Conservation (phyloP, 352 stramenopile genomes). For the Globisporangium abappressorium region DNA sequence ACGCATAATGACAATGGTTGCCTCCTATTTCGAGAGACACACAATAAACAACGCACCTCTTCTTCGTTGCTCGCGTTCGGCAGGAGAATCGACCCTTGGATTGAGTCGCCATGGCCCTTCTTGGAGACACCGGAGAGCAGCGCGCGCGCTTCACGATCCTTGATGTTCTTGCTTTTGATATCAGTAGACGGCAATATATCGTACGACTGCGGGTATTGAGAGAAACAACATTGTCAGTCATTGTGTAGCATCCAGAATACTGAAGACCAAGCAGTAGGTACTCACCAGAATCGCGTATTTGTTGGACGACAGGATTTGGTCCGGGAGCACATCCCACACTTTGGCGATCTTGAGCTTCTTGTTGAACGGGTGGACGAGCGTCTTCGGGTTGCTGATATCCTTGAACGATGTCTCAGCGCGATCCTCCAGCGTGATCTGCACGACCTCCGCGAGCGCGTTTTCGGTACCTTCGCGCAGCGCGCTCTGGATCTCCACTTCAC, state of each 20-base stretch:
- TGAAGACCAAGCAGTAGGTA: not conserved
- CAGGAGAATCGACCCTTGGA: constrained; percentile 76
- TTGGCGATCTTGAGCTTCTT: constrained; percentile 82
- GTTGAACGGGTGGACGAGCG: constrained; percentile 78
- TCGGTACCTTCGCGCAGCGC: constrained; percentile 79
- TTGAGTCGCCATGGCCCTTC: constrained; percentile 57
- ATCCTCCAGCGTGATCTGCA: constrained; percentile 66
- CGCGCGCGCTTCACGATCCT: constrained; percentile 64
- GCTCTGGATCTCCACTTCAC: constrained; percentile 81
- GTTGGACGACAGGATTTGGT: constrained; percentile 74
- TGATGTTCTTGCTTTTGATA: constrained; percentile 69
- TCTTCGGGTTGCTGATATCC: constrained; percentile 60
- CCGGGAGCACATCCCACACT: constrained; percentile 80
- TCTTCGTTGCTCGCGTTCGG: constrained; percentile 53
- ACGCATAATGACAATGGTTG: constrained; percentile 1
- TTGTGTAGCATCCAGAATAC: too few species aligned
- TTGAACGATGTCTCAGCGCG: constrained; percentile 79
- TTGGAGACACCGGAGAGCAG: constrained; percentile 74
- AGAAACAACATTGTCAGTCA: not conserved
- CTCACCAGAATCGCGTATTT: constrained; percentile 81
- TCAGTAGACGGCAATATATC: constrained; percentile 83
- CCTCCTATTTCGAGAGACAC: not conserved
- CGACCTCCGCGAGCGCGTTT: constrained; percentile 70
- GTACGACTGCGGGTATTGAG: constrained; percentile 50
- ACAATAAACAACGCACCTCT: constrained; percentile 27